phyloP scores from a whole-genome alignment of 108 stramenopile genomes.

The Epipyxis sp. region DNA sequence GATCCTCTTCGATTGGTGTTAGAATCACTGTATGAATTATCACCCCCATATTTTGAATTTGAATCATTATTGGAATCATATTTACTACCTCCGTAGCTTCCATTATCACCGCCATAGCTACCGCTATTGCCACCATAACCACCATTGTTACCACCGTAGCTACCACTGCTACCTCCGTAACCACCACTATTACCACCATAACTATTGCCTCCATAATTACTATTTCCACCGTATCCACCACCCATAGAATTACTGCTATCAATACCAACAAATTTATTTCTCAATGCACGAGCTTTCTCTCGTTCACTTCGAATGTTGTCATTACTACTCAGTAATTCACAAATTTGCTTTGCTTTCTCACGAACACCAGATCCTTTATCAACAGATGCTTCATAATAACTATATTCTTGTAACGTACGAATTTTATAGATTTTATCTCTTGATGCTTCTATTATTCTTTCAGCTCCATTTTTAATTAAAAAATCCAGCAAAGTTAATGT shows the following conservation, averaged over 20 bases:
- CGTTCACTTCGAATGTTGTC: slow-evolving; percentile 87
- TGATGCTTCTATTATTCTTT: slow-evolving; percentile 90
- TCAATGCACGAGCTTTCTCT: slow-evolving; percentile 72
- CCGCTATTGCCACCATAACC: background rate
- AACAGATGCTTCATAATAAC: slow-evolving; percentile 89
- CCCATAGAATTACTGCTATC: background rate
- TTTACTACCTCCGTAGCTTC: background rate
- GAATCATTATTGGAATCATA: no score
- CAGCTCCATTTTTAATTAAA: slow-evolving; percentile 84
- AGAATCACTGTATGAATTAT: background rate
- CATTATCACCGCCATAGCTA: slow-evolving; percentile 3
- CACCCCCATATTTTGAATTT: background rate
- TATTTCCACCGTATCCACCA: background rate
- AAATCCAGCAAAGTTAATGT: slow-evolving; percentile 81
- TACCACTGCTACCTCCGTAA: slow-evolving; percentile 11
- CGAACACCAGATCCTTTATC: slow-evolving; percentile 59
- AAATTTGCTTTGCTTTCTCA: slow-evolving; percentile 85
- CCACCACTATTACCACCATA: slow-evolving; percentile 28
- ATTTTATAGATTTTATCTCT: slow-evolving; percentile 69
- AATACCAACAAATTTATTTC: slow-evolving; percentile 42
- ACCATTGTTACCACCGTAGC: background rate
- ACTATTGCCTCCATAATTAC: background rate
- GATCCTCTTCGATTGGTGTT: background rate
- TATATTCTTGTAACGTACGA: slow-evolving; percentile 74
- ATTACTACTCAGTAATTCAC: slow-evolving; percentile 81